Conservation (phyloP, 257 asterid species). For the Primulina huaijiensis region DNA sequence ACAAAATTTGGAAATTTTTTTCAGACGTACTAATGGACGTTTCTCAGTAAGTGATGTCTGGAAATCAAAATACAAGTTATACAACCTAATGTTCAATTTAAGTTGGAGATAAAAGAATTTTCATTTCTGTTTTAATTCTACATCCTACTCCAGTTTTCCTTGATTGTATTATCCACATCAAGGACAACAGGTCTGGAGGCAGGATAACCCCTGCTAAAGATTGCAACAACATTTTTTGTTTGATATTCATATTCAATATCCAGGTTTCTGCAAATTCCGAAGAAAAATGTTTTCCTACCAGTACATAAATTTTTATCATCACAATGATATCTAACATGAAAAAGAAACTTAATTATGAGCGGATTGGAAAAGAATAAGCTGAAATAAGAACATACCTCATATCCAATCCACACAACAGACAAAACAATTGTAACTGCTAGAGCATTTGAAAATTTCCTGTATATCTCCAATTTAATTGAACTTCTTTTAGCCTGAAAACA, state of each 20-base stretch:
- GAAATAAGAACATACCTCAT: slow-evolving; percentile 55
- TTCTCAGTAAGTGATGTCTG: neutral
- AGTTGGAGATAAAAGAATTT: neutral
- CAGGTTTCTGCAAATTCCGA: neutral
- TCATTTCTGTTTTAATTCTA: neutral
- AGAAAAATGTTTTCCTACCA: neutral
- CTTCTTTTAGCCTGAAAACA: slow-evolving; percentile 84
- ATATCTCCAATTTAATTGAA: slow-evolving; percentile 80
- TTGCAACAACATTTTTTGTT: neutral
- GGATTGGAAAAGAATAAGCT: neutral
- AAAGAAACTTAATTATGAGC: neutral
- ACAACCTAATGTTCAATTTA: neutral
- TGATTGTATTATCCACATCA: neutral
- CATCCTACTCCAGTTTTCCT: neutral
- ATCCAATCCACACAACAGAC: slow-evolving; percentile 90
- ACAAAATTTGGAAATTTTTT: neutral
- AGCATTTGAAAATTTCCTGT: slow-evolving; percentile 90
- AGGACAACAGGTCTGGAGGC: neutral
- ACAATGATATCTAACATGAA: neutral
- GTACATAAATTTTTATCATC: neutral
- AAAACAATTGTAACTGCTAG: slow-evolving; percentile 71
- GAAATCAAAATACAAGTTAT: neutral
- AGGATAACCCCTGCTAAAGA: neutral
- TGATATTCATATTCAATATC: neutral
- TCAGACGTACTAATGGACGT: neutral